Evolutionary conservation across 225 moss, liverwort and hornwort species (phyloP), one percentile per base, ranked within the genome.

Genomic region (Lunularia cruciata): DNA sequence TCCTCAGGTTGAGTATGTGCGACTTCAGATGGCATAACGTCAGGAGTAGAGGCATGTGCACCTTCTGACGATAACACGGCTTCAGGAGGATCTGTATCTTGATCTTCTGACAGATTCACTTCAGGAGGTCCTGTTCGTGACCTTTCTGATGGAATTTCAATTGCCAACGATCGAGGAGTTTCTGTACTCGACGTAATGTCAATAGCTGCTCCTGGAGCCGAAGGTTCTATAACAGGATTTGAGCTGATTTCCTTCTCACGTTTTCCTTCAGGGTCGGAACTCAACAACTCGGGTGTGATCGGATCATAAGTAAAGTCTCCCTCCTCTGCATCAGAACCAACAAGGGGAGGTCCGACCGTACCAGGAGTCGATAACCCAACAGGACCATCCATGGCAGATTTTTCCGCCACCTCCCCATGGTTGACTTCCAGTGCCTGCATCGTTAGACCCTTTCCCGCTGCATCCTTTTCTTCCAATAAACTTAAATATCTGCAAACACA

Each of bases 381-480:
- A 58, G 58, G 58, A 33, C 2, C 27, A 33, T 35, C 58, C 15
- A n/a, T 2, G 3, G 23, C 38, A 38, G 38, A 40, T 13, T 9
- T 14, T 22, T 61, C 61, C 28, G 45, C 18, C 31, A 9, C 25
- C 1, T 64, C 63, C 28, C 45, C 45, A 46, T 27, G 22, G 63
- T 46, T 64, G 4, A 30, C 63, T 27, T 46, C 46, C 46, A 45
- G 45, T 64, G 16, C 27, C 28, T 46, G 11, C 27, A 7, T 30
- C 30, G 46, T 31, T 64, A 39, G 46, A 26, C 47, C 25, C 31
- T 75, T 71, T 40, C 31, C 38, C 12, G 6, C 31, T 39, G 43
- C 71, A 15, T 38, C 75, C 4, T 47, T 36, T 54, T 75, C 75
- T 47, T 79, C 75, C 47, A 75, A 56, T 34, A 79, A 53, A 20